Conservation (phyloP, 768 basidiomycete genomes). For the Rhizopogon rudus region DNA sequence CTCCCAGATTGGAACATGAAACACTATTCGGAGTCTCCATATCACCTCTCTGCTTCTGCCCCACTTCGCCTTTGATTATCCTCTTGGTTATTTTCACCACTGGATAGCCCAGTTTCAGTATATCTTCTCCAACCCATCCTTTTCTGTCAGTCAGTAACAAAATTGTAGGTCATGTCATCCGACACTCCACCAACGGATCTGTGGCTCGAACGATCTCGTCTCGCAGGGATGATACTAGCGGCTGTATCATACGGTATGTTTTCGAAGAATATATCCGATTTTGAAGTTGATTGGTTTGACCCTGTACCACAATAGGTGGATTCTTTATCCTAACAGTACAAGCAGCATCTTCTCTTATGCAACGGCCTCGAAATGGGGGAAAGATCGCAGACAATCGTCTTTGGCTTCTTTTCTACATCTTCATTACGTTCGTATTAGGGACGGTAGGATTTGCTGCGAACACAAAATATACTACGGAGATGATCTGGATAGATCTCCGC, state of each 20-base stretch:
- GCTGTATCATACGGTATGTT: constrained; percentile 19
- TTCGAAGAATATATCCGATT: not conserved
- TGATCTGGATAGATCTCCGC: constrained; percentile 30
- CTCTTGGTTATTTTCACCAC: not conserved
- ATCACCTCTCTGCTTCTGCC: not conserved
- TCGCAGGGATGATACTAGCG: constrained; percentile 14
- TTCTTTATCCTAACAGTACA: constrained; percentile 16
- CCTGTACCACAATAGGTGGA: constrained; percentile 9
- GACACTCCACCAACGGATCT: constrained; percentile 13
- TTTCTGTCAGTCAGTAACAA: not conserved
- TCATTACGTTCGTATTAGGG: constrained; percentile 19
- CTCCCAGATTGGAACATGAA: not conserved
- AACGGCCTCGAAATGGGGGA: not conserved
- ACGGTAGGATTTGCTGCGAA: constrained; percentile 24
- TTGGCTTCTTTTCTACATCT: constrained; percentile 16
- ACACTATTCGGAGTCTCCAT: not conserved
- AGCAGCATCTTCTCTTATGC: constrained; percentile 5
- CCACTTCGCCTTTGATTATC: not conserved
- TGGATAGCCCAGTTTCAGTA: not conserved
- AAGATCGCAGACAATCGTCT: not conserved
- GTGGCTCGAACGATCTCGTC: constrained; percentile 23
- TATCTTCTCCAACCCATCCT: not conserved
- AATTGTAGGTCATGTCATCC: constrained; percentile 12
- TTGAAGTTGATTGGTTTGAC: not conserved
- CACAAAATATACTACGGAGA: constrained; percentile 22